Evolutionary conservation across 2,329 filamentous ascomycete genomes (phyloP).

Genomic region (Penicillium sp.): DNA sequence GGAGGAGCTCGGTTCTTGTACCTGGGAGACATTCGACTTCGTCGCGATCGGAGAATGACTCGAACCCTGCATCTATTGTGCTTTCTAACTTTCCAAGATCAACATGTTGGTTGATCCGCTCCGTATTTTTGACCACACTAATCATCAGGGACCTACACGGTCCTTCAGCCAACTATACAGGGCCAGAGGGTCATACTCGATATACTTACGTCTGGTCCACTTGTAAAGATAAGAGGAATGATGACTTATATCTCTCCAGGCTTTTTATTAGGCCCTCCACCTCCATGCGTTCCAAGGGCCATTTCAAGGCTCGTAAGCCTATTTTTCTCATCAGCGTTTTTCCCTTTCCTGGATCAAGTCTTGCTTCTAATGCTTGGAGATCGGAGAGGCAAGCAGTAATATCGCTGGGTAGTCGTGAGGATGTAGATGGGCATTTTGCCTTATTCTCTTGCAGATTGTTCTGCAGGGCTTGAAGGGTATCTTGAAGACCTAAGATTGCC

Average conservation of each 20-base stretch:
- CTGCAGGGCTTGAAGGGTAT: conserved; percentile 17
- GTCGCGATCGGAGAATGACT: conserved; percentile 20
- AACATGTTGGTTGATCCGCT: conserved; percentile 12
- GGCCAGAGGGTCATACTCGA: background rate
- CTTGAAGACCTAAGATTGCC: conserved; percentile 13
- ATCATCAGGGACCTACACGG: background rate
- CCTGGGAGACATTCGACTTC: conserved; percentile 24
- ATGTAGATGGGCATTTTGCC: conserved; percentile 9
- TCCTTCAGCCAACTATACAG: background rate
- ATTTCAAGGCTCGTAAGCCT: conserved; percentile 33
- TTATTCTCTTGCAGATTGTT: conserved; percentile 14
- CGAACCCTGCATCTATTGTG: conserved; percentile 22
- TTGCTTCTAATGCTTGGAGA: conserved; percentile 18
- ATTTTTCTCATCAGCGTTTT: conserved; percentile 24
- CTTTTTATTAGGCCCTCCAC: conserved; percentile 23
- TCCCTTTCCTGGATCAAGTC: conserved; percentile 17
- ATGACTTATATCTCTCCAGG: conserved; percentile 29
- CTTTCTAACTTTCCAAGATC: conserved; percentile 16
- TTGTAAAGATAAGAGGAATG: conserved; percentile 30
- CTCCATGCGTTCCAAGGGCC: conserved; percentile 33
- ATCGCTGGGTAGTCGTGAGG: conserved; percentile 10
- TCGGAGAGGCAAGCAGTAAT: conserved; percentile 17
- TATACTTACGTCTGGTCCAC: conserved; percentile 34
- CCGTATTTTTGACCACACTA: background rate
- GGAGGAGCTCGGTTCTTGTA: conserved; percentile 23